Base-by-base conservation (phyloP, 352 stramenopile species). In the Phytophthora fragariaefolia region DNA sequence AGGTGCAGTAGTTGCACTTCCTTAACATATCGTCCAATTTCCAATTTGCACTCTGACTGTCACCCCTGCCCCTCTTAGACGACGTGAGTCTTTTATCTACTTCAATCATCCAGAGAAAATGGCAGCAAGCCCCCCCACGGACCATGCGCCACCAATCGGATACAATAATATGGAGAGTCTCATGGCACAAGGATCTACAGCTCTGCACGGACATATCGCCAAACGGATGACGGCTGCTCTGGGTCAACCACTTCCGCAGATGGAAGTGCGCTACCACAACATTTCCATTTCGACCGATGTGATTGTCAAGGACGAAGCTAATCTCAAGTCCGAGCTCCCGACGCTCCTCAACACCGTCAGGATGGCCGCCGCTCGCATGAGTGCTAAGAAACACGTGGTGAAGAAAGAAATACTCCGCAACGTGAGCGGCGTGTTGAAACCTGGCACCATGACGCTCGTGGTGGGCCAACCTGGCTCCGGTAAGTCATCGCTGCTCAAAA, bases 251-350 rank as follows among this genome's bases (percentile, higher is more conserved):
- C 55, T 79, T 26, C 58, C 65, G 23, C 42, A 48, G 24, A 60
- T 80, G 51, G 74, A 80, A 28, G 61, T 82, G 7, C 69, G 71
- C 2, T 77, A 76, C 43, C 49, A 68, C 23, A 26, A 77, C 47
- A 46, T 82, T 18, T 63, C 66, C 18, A n/a, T 77, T 30, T 56
- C 66, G 9, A 71, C 70, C n/a, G 68, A 78, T 4, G 58, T 76
- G 36, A 6, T 58, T 22, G 49, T 63, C 42, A 64, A 36, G 40
- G 51, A 67, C 20, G 47, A 67, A 49, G 48, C 38, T 10, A 45
- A 70, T 4, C 26, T 27, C 23, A 40, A 63, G 30, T 9, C 18
- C 30, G 58, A 73, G 46, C 62, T 80, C 12, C 61, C 73, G 7
- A 67, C 65, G 27, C 55, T 75, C 15, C 22, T 20, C 34, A 76